phyloP scores from a whole-genome alignment of 306 rosid genomes.

The Cicer cuneatum region DNA sequence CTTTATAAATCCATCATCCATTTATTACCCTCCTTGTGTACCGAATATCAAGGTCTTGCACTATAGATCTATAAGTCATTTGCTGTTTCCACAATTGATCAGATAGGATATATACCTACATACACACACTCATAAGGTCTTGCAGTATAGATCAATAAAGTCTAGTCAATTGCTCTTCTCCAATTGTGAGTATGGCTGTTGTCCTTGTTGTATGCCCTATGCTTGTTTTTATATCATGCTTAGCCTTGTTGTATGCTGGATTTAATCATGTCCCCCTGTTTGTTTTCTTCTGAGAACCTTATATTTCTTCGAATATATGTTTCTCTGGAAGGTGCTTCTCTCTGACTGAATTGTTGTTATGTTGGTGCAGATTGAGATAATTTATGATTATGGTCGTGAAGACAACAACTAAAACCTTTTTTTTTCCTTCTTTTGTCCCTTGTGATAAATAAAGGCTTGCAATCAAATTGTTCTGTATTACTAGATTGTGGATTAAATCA shows the following conservation, averaged over 20 bases:
- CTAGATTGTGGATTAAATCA: slow-evolving; percentile 20
- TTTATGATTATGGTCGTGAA: slow-evolving; percentile 87
- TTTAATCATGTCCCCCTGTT: slow-evolving; percentile 8
- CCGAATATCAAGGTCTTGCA: slow-evolving; percentile 1
- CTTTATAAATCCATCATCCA: neutral
- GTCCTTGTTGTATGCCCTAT: slow-evolving; percentile 4
- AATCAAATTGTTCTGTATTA: slow-evolving; percentile 36
- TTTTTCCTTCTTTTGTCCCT: slow-evolving; percentile 17
- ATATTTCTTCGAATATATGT: slow-evolving; percentile 11
- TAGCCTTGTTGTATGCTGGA: neutral
- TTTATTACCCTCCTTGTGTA: neutral
- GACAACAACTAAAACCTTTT: slow-evolving; percentile 61
- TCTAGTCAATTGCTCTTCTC: neutral
- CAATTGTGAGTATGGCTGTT: neutral
- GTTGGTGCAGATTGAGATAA: slow-evolving; percentile 74
- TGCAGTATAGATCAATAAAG: too few relatives aligned
- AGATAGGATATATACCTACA: neutral
- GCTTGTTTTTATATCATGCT: slow-evolving; percentile 12
- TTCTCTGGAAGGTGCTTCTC: slow-evolving; percentile 25
- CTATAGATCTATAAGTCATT: neutral
- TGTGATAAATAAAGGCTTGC: slow-evolving; percentile 68
- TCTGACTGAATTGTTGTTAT: slow-evolving; percentile 39
- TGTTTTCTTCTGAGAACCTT: slow-evolving; percentile 12
- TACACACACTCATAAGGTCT: too few relatives aligned
- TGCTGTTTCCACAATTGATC: slow-evolving; percentile 10